Conservation (phyloP, 345 rosid genomes). For the Dipteronia sinensis region DNA sequence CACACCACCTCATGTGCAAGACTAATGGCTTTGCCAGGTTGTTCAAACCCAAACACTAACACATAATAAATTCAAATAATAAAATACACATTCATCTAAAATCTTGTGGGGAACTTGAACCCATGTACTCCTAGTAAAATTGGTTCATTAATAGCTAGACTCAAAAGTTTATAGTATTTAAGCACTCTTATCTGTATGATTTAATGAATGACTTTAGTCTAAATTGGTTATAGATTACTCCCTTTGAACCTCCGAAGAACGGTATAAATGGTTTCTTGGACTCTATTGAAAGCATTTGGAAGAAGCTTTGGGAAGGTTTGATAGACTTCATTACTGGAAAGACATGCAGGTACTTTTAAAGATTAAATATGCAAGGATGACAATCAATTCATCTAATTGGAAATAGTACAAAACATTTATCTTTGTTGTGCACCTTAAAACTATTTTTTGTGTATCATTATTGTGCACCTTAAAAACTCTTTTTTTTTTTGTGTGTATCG, state of each 20-base stretch:
- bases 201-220: constrained; percentile 10
- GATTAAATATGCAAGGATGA: background rate
- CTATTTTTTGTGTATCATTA: background rate
- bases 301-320: constrained; percentile 61
- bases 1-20: background rate
- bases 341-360: constrained; percentile 68
- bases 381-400: background rate
- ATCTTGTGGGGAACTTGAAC: background rate
- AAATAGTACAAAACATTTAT: background rate
- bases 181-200: background rate
- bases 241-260: constrained; percentile 64
- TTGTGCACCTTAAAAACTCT: too few species aligned
- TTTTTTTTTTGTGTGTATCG: constrained; percentile 6
- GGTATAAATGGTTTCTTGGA: constrained; percentile 65
- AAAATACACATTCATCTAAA: background rate
- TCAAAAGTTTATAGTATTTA: background rate
- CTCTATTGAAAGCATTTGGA: constrained; percentile 56
- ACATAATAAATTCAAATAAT: background rate
- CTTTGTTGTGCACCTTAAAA: too few species aligned
- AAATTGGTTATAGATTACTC: constrained; percentile 55
- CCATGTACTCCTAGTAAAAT: background rate
- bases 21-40: background rate
- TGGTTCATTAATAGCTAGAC: background rate
- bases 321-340: constrained; percentile 76
- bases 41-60: background rate